Conservation (phyloP, 495 filamentous ascomycete species). For the Apiosordaria backusii region DNA sequence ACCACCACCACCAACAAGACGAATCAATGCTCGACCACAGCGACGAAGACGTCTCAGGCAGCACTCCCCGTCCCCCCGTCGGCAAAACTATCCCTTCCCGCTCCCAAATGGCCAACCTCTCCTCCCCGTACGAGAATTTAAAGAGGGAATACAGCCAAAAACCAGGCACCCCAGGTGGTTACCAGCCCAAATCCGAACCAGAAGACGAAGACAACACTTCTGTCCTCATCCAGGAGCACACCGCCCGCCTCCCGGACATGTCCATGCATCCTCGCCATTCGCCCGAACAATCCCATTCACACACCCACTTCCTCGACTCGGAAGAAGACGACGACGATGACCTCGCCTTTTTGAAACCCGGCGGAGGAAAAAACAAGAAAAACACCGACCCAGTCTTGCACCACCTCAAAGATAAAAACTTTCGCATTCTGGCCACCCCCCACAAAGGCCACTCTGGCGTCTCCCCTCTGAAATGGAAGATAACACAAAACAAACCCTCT, state of each 20-base stretch:
- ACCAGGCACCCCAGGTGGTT: conserved; percentile 16
- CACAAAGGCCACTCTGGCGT: conserved; percentile 45
- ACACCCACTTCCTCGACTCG: conserved; percentile 38
- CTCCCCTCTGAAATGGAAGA: conserved; percentile 37
- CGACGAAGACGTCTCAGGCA: conserved; percentile 48
- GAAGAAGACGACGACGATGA: not conserved
- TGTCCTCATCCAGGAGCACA: conserved; percentile 42
- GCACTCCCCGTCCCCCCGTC: conserved; percentile 50
- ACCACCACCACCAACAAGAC: conserved; percentile 34
- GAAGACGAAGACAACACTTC: conserved; percentile 40
- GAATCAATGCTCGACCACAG: conserved; percentile 53
- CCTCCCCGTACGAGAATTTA: conserved; percentile 64
- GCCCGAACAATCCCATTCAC: conserved; percentile 36
- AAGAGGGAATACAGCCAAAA: conserved; percentile 51
- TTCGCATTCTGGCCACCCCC: conserved; percentile 88
- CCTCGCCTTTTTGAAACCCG: not conserved
- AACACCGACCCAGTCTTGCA: conserved; percentile 73
- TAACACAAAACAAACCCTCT: conserved; percentile 25
- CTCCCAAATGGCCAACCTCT: conserved; percentile 56
- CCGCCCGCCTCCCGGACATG: conserved; percentile 52
- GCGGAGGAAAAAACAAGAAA: conserved; percentile 32
- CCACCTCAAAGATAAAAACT: conserved; percentile 86
- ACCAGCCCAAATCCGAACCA: conserved; percentile 5
- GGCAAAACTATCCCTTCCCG: conserved; percentile 37
- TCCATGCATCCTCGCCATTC: conserved; percentile 49